Percentiles rank a stretch among this genome's conserved stretches.
These are phyloP conservation scores for Cytospora schulzeri DNA, from an alignment of 2,329 filamentous ascomycete species.

Conservation along the genomic window DNA sequence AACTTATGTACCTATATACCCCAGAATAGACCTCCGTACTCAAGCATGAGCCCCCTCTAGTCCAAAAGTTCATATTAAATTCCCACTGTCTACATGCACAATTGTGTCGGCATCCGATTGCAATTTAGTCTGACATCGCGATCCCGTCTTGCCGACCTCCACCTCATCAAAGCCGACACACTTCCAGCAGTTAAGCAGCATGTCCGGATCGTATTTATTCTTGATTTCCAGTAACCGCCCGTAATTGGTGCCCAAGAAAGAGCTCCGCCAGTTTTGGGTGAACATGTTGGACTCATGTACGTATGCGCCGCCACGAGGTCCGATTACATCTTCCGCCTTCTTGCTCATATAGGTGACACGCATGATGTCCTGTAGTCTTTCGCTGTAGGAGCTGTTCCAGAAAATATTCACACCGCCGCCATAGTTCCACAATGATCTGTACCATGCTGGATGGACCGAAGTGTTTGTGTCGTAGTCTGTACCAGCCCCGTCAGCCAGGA, in stretches of 20 bases:
- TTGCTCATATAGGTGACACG: slow-evolving; percentile 3
- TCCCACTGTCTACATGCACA: too few relatives aligned
- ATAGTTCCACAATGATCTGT: slow-evolving; percentile 5
- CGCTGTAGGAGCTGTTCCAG: slow-evolving; percentile 14
- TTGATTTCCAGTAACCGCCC: too few relatives aligned
- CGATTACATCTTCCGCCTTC: slow-evolving; percentile 5
- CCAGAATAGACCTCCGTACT: too few relatives aligned
- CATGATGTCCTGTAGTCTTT: slow-evolving; percentile 2
- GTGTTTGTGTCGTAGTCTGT: slow-evolving; percentile 9
- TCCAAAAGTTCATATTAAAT: too few relatives aligned
- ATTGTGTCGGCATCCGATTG: too few relatives aligned
- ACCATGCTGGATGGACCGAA: slow-evolving; percentile 3
- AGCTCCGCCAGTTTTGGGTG: background rate
- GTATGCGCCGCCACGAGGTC: slow-evolving; percentile 13
- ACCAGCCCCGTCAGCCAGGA: slow-evolving; percentile 5
- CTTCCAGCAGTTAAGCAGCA: too few relatives aligned
- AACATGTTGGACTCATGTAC: slow-evolving; percentile 11
- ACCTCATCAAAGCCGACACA: too few relatives aligned
- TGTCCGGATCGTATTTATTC: too few relatives aligned
- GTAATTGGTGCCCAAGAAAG: background rate
- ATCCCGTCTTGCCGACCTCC: too few relatives aligned
- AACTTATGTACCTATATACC: too few relatives aligned
- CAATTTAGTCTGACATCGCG: too few relatives aligned
- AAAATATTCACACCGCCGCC: background rate
- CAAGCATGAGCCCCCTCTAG: too few relatives aligned